Base-by-base conservation (phyloP, 176 grass and related monocot species). In the Oryza coarctata region DNA sequence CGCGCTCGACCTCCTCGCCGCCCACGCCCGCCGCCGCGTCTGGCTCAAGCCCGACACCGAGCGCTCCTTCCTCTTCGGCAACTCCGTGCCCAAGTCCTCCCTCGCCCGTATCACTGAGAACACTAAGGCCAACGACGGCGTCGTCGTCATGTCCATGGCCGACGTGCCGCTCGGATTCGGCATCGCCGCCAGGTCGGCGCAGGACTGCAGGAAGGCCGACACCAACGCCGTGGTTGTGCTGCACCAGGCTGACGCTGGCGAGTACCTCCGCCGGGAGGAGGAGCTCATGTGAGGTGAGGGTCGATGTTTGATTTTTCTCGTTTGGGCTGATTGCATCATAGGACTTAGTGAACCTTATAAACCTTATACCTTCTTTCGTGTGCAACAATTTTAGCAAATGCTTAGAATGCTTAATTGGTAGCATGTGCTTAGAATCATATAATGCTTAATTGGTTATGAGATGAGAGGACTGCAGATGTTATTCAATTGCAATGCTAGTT, bases 51-150 rank as follows among this genome's bases (percentile, higher is more conserved):
- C 92, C 74, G 90, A 93, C 18, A 89, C 92, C 3, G 92, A 97
- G 76, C 91, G 93, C 65, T 68, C 88, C 65, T 97, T 97, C 64
- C 92, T 97, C 61, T 97, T 94, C 36, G 92, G 94, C 3, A 97
- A 97, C 67, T 92, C 95, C 17, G 92, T 97, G 49, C 86, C 92
- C 70, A 97, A 94, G 74, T 92, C 95, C 4, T 84, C 89, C 47
- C 92, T 97, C n/a, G 90, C 92, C 1, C 84, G 95, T 47, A 92
- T 97, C 86, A 97, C 92, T 1, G 92, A 97, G 86, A 94, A 90
- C 83, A 92, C 88, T 78, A 92, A 74, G 65, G 66, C 86, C 1
- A 88, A 90, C 66, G 92, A 97, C 23, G 92, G 94, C 18, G 87
- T 97, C 8, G 92, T 97, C 38, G 80, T 97, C 68, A 82, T 92